Percentiles rank a stretch among this genome's conserved stretches.
These are phyloP conservation scores for Aspergillus egyptiacus DNA, from an alignment of 495 filamentous ascomycete species.

Conservation along the genomic window DNA sequence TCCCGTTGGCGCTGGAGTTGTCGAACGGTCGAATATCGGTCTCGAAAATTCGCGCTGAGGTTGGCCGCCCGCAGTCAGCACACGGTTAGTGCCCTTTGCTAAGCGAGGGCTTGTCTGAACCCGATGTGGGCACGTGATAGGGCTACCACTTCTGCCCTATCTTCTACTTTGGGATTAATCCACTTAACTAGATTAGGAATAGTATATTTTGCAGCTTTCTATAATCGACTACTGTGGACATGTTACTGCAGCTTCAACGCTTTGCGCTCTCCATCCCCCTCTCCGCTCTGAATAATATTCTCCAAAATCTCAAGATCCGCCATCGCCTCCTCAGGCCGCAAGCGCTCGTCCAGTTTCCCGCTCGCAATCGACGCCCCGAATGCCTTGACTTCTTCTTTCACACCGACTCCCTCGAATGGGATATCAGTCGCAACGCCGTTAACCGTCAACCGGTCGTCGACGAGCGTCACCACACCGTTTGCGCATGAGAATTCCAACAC, in stretches of 20 bases:
- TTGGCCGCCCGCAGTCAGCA: conserved; percentile 22
- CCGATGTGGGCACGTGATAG: conserved; percentile 13
- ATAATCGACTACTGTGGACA: no score
- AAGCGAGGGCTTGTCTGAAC: conserved; percentile 29
- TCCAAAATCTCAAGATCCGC: conserved; percentile 65
- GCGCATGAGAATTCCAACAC: conserved; percentile 47
- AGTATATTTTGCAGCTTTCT: neutral
- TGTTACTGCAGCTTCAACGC: conserved; percentile 24
- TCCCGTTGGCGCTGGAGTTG: conserved; percentile 46
- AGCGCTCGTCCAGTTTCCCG: conserved; percentile 40
- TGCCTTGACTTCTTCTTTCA: conserved; percentile 59
- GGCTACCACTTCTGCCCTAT: conserved; percentile 22
- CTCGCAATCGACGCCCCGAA: conserved; percentile 53
- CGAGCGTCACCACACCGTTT: conserved; percentile 47
- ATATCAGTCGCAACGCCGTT: conserved; percentile 47
- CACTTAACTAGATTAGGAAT: neutral
- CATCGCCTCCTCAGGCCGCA: conserved; percentile 61
- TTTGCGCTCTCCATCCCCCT: conserved; percentile 45
- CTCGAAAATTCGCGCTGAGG: conserved; percentile 38
- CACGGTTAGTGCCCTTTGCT: conserved; percentile 37
- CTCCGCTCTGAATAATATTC: conserved; percentile 58
- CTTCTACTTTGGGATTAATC: neutral
- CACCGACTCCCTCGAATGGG: conserved; percentile 50
- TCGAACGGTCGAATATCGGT: conserved; percentile 41
- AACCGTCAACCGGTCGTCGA: conserved; percentile 50